These are phyloP conservation scores for Kwoniella shivajii DNA, from an alignment of 1,284 basidiomycete species.

Conservation along the genomic window DNA sequence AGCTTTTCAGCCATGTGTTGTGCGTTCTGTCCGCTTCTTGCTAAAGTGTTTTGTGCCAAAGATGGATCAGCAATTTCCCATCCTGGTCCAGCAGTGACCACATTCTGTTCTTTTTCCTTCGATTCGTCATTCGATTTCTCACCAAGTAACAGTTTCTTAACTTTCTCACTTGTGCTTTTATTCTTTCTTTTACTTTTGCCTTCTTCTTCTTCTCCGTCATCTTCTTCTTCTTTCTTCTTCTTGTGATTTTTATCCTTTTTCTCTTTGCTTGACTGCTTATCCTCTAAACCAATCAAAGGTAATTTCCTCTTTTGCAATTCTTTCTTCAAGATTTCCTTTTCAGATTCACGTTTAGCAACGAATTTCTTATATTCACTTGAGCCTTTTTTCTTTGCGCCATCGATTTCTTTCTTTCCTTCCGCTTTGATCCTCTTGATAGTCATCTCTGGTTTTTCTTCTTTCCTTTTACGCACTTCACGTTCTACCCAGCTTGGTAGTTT, in stretches of 20 bases:
- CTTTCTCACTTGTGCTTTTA: not conserved
- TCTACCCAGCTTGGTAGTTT: slow-evolving; percentile 13
- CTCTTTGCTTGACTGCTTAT: slow-evolving; percentile 1
- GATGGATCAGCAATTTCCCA: slow-evolving; percentile 31
- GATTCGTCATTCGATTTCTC: slow-evolving; percentile 7
- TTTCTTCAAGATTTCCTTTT: slow-evolving; percentile 20
- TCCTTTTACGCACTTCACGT: slow-evolving; percentile 17
- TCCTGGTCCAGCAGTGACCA: slow-evolving; percentile 17
- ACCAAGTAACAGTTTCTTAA: slow-evolving; percentile 2
- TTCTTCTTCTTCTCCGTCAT: not conserved
- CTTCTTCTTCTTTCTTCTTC: not conserved
- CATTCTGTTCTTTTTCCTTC: not conserved
- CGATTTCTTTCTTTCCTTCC: slow-evolving; percentile 20
- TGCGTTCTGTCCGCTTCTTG: slow-evolving; percentile 19
- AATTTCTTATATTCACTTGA: slow-evolving; percentile 18
- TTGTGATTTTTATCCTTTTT: slow-evolving; percentile 1
- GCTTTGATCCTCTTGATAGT: slow-evolving; percentile 18
- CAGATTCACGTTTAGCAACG: slow-evolving; percentile 19
- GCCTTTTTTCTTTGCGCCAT: slow-evolving; percentile 12
- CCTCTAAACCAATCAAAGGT: slow-evolving; percentile 15
- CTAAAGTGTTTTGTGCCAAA: slow-evolving; percentile 26
- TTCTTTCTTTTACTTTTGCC: not conserved
- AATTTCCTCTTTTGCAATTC: slow-evolving; percentile 18
- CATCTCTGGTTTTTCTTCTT: slow-evolving; percentile 18
- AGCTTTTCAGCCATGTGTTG: slow-evolving; percentile 21